Evolutionary conservation across 2,329 filamentous ascomycete species (phyloP), one percentile per base, ranked within the genome.

Genomic region (Zarea fungicola): DNA sequence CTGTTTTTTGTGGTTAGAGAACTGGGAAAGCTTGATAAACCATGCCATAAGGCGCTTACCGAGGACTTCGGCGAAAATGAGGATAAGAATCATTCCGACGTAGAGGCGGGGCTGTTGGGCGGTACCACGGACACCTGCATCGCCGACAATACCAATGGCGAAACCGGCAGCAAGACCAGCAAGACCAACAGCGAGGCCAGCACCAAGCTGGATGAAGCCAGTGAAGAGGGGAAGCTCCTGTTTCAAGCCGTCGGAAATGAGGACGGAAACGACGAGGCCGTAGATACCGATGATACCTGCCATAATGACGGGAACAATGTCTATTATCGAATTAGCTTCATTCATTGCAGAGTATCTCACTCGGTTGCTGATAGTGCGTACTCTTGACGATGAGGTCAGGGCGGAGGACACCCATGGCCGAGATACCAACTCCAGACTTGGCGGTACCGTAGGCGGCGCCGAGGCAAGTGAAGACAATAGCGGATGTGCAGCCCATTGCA

Each of bases 251-350:
- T 89, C 87, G 65, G 88, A 90, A 66, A 93, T 89, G 64, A 93
- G 74, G 68, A 93, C 88, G 16, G 88, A 91, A 54, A 92, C 87
- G 73, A 93, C 88, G 58, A 93, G 81, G 63, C 88, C 88, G 76
- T 93, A 99, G 72, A 99, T 97, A 87, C 89, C 93, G 75, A 99
- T 97, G 74, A 99, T 99, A 97, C 93, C 93, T 80, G 93, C 93
- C 93, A 99, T 99, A 84, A 99, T 96, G 74, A 97, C 93, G 69
- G 93, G 93, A 58, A 97, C 92, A 72, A 97, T 96, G 81, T 96
- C 92, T 97, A 59, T 9, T 42, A 6, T 21, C 1, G 19, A 9
- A 42, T 61, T 45, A 67, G 58, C 41, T 54, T 39, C 29, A 18
- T 11, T 31, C 36, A 45, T 32, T 4, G 26, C 19, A 14, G 4